Percentiles rank a stretch among this genome's conserved stretches.
Evolutionary conservation across 306 rosid genomes (phyloP).

Genomic region (Pyrus bretschneideri): DNA sequence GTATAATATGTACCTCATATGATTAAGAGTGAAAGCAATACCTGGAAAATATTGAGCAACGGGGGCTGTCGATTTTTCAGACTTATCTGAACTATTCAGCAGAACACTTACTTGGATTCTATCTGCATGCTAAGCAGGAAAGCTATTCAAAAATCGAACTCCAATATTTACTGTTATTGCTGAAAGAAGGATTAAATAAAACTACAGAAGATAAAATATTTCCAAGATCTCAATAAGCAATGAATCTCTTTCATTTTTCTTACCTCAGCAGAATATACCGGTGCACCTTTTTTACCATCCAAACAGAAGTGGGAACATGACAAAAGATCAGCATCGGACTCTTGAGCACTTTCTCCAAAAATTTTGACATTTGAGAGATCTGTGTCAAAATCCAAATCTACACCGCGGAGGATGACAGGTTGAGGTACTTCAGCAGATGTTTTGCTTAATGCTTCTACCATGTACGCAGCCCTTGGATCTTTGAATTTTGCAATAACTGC

Average conservation of each 20-base stretch:
- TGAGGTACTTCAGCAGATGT: slow-evolving; percentile 38
- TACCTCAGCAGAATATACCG: slow-evolving; percentile 53
- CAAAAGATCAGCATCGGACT: slow-evolving; percentile 29
- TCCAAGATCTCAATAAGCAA: background rate
- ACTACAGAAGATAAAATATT: background rate
- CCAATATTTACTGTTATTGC: slow-evolving; percentile 9
- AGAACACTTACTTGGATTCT: slow-evolving; percentile 64
- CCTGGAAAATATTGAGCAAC: slow-evolving; percentile 74
- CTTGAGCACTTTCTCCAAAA: slow-evolving; percentile 28
- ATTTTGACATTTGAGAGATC: slow-evolving; percentile 38
- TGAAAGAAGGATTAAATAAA: slow-evolving; percentile 1
- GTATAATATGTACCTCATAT: background rate
- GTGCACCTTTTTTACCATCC: slow-evolving; percentile 25
- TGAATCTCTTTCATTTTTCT: slow-evolving; percentile 12
- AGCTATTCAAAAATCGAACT: slow-evolving; percentile 27
- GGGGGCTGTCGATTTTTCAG: slow-evolving; percentile 55
- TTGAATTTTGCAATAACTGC: slow-evolving; percentile 59
- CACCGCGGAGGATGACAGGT: slow-evolving; percentile 56
- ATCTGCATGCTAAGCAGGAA: slow-evolving; percentile 83
- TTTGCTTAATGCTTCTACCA: slow-evolving; percentile 40
- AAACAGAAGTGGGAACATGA: slow-evolving; percentile 55
- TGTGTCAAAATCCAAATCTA: slow-evolving; percentile 47
- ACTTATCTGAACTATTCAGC: slow-evolving; percentile 55
- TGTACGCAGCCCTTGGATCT: slow-evolving; percentile 51
- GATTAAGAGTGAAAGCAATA: slow-evolving; percentile 19